Percentiles rank a stretch among this genome's conserved stretches.
These are phyloP conservation scores for Hymenoscyphus fructigenus DNA, from an alignment of 2,329 filamentous ascomycete genomes.

Conservation along the genomic window DNA sequence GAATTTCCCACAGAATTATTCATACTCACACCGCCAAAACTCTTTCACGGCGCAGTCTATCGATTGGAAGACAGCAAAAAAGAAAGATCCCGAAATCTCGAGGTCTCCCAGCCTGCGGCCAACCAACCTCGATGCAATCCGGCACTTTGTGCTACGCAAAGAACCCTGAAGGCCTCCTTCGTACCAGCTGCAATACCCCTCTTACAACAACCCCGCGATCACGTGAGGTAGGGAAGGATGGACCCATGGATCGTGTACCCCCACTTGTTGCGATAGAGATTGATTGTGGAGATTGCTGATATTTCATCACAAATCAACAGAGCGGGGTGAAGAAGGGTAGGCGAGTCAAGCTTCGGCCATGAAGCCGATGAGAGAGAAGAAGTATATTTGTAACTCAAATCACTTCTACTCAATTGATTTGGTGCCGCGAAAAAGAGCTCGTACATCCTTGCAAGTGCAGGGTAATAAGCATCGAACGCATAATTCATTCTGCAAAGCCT, in stretches of 20 bases:
- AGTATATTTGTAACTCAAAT: background rate
- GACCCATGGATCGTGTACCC: background rate
- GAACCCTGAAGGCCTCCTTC: background rate
- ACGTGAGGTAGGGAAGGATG: background rate
- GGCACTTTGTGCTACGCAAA: background rate
- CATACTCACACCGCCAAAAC: background rate
- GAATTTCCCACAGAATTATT: background rate
- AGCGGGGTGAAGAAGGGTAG: background rate
- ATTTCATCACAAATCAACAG: background rate
- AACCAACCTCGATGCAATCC: background rate
- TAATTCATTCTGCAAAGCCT: background rate
- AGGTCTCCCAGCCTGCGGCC: background rate
- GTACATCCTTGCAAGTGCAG: background rate
- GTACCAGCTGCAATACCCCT: background rate
- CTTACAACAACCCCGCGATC: constrained; percentile 1
- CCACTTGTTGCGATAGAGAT: background rate
- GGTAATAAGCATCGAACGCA: background rate
- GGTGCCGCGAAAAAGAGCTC: background rate
- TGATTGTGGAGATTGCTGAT: background rate
- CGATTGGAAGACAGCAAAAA: background rate
- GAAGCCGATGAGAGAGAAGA: background rate
- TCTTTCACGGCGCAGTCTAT: background rate
- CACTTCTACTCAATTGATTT: background rate
- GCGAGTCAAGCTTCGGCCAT: background rate
- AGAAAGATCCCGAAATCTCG: background rate